phyloP scores from a whole-genome alignment of 129 eudicot genomes.

The Helianthus annuus region DNA sequence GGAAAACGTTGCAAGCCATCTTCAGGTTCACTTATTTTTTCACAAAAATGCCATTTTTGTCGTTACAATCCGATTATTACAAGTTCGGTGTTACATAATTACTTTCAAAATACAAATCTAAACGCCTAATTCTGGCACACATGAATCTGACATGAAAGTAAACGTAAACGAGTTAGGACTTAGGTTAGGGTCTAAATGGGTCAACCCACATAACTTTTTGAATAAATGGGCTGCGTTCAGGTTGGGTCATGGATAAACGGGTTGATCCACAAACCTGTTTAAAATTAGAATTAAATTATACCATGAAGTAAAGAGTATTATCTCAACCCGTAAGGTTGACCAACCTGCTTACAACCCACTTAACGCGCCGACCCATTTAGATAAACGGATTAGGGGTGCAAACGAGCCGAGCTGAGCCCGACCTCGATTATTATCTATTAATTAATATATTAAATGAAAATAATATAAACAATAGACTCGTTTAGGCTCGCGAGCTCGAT shows the following conservation, averaged over 20 bases:
- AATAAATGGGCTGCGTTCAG: neutral
- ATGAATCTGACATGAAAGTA: no score
- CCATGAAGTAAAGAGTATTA: neutral
- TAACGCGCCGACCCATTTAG: neutral
- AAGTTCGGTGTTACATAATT: neutral
- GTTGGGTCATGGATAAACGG: neutral
- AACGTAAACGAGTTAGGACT: neutral
- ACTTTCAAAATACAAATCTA: neutral
- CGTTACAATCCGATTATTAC: neutral
- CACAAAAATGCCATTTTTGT: neutral
- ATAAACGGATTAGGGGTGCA: neutral
- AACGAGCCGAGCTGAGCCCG: no score
- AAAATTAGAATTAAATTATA: neutral
- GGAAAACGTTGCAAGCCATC: constrained; percentile 98
- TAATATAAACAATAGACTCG: no score
- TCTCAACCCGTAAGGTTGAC: neutral
- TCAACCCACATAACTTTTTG: neutral
- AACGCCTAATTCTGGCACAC: no score
- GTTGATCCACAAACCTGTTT: neutral
- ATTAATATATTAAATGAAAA: no score
- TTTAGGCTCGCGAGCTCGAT: no score
- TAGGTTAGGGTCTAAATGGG: neutral
- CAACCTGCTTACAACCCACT: neutral
- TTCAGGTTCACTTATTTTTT: constrained; percentile 53
- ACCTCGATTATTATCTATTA: no score